Evolutionary conservation across 2,329 filamentous ascomycete genomes (phyloP), one percentile per base, ranked within the genome.

Genomic region (Pseudopithomyces maydicus): DNA sequence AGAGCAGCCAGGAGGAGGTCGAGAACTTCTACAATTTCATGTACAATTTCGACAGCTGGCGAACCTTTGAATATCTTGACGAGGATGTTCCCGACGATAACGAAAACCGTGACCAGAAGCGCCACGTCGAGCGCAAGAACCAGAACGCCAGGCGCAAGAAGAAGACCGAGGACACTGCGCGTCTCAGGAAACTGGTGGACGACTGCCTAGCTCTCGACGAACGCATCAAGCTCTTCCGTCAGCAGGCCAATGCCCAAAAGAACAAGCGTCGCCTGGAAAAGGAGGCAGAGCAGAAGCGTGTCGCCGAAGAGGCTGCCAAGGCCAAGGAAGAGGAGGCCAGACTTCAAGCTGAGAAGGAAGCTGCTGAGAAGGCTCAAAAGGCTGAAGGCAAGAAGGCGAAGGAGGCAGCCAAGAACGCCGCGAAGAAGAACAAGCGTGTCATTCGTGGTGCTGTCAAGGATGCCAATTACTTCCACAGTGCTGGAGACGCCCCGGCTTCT

Each of bases 401-500:
- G 84, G 95, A 99, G 80, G 94, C 94, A 1, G 95, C 95, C 56
- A 99, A 99, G 88, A 97, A 92, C 74, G 95, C 95, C 14, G 90
- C 95, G 71, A 99, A 99, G 90, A 99, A 99, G 90, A 99, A 99
- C 87, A 97, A 97, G 87, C 92, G 95, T 83, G 90, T 98, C 46
- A 88, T 99, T 69, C 92, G 96, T 79, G 88, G 87, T 61, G 92
- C 91, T 64, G 90, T 94, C 79, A 99, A 99, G 85, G 95, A 99
- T 67, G 93, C 91, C 71, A 97, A 97, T 84, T 99, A 99, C 87
- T 97, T 99, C 77, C 84, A 83, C 55, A 81, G 81, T 19, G 81
- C 74, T 35, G 80, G 84, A 43, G 90, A 88, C 53, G 90, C 93
- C 58, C 85, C 90, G n/a, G 83, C 91, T 14, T 81, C 86, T 11